phyloP scores from a whole-genome alignment of 2,329 filamentous ascomycete genomes.

The Talaromyces amestolkiae region DNA sequence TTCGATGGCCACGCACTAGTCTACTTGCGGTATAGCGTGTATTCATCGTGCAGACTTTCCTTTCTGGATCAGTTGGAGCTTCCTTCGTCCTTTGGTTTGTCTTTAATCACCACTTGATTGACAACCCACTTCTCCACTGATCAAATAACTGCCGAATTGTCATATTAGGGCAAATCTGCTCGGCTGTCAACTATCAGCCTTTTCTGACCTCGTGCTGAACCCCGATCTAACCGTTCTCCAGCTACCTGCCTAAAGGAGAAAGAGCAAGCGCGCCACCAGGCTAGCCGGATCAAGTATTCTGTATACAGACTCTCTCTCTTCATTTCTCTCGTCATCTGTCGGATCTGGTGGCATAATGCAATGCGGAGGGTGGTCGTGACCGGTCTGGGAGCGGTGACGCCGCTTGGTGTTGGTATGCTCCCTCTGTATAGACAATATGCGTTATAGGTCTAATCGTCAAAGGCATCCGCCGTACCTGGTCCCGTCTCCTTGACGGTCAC shows the following conservation, averaged over 20 bases:
- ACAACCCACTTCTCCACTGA: neutral
- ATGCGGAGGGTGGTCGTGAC: conserved; percentile 74
- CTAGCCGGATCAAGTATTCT: conserved; percentile 6
- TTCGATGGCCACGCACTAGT: neutral
- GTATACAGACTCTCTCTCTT: neutral
- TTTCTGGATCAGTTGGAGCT: conserved; percentile 26
- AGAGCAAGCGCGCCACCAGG: conserved; percentile 2
- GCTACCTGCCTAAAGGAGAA: conserved; percentile 11
- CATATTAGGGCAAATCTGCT: neutral
- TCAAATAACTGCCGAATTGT: neutral
- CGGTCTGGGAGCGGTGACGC: conserved; percentile 77
- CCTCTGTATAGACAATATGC: neutral
- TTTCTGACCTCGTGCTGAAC: neutral
- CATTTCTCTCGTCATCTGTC: neutral
- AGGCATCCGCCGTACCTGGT: conserved; percentile 76
- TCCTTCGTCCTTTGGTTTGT: neutral
- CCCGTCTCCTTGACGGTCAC: conserved; percentile 71
- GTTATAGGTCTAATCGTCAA: neutral
- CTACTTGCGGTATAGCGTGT: neutral
- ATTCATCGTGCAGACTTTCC: conserved; percentile 40
- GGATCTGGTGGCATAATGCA: conserved; percentile 24
- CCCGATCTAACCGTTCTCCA: neutral
- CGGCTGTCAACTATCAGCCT: neutral
- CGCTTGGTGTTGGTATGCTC: conserved; percentile 69
- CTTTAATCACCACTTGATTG: neutral